Base-by-base conservation (phyloP, 2,329 filamentous ascomycete species). In the Plenodomus biglobosus region DNA sequence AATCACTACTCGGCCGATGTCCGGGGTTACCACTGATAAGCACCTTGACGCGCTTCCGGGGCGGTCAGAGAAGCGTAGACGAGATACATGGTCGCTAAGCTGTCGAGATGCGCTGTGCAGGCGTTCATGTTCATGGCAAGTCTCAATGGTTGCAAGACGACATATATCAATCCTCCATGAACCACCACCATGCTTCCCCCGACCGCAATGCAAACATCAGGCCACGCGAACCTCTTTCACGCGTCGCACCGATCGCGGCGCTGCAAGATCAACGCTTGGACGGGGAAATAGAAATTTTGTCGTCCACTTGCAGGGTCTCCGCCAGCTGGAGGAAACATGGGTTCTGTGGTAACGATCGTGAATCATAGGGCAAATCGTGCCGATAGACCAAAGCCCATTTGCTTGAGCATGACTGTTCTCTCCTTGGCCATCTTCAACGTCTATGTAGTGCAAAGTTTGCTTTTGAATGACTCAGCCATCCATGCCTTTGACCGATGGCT, bases 1-100 rank as follows among this genome's bases (percentile, higher is more conserved):
- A 63, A 60, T 61, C 50, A 59, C 30, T 46, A 54, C 54, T 56
- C 59, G 58, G 59, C 66, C 66, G 68, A 69, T 69, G 53, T 50
- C 35, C 35, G 35, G 35, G 18, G 16, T 37, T 56, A 43, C n/a
- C 53, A 47, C 56, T 56, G 61, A 66, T 65, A 62, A 64, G 61
- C 41, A 47, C 20, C 52, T 48, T 45, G 36, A 53, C 61, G 55
- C 59, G 57, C 49, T 53, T 41, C 39, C 18, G 35, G n/a, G 35
- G 35, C 35, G 35, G 35, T 37, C 35, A 18, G 38, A 16, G 18
- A 13, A 24, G 34, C 21, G 20, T 42, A 19, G 20, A 48, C 42
- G 42, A 39, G 24, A 40, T n/a, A n/a, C 24, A 24, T 47, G 40
- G 17, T 24, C 16, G 30, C 22, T 24, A 4, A 42, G 19, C 40